Conservation (phyloP, 108 stramenopile genomes). For the Bacterosira constricta region DNA sequence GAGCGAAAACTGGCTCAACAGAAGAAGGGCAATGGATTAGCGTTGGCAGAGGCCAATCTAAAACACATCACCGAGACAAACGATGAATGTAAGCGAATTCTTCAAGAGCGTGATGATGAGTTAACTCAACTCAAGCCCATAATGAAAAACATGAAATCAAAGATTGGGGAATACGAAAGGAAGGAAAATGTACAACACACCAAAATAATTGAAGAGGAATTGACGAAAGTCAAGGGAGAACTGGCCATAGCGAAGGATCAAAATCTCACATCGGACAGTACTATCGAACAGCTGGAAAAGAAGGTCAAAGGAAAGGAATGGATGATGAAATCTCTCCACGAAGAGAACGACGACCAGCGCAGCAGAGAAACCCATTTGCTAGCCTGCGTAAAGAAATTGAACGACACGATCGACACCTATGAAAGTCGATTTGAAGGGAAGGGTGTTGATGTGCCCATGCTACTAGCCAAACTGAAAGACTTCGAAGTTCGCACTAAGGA, state of each 20-base stretch:
- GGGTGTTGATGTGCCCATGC: constrained; percentile 43
- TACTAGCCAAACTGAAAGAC: constrained; percentile 37
- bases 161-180: background rate
- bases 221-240: background rate
- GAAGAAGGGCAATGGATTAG: background rate
- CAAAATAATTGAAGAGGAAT: constrained; percentile 10
- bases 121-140: constrained; percentile 10
- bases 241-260: background rate
- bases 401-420: constrained; percentile 24
- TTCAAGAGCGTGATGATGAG: constrained; percentile 29
- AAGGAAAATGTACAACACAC: background rate
- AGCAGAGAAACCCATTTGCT: constrained; percentile 25
- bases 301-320: constrained; percentile 41
- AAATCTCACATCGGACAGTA: background rate
- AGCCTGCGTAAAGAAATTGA: constrained; percentile 11
- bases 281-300: constrained; percentile 17
- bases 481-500: constrained; percentile 5
- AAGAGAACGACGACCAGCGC: constrained; percentile 30
- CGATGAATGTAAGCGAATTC: constrained; percentile 3
- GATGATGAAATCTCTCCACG: constrained; percentile 32
- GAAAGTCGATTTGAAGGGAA: constrained; percentile 26
- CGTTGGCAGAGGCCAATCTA: constrained; percentile 5
- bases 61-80: constrained; percentile 21
- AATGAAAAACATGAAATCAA: constrained; percentile 2
- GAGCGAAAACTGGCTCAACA: constrained; percentile 8